Percentiles rank a stretch among this genome's conserved stretches.
Evolutionary conservation across 2,329 filamentous ascomycete species (phyloP).

Genomic region (Hymenoscyphus albidus): DNA sequence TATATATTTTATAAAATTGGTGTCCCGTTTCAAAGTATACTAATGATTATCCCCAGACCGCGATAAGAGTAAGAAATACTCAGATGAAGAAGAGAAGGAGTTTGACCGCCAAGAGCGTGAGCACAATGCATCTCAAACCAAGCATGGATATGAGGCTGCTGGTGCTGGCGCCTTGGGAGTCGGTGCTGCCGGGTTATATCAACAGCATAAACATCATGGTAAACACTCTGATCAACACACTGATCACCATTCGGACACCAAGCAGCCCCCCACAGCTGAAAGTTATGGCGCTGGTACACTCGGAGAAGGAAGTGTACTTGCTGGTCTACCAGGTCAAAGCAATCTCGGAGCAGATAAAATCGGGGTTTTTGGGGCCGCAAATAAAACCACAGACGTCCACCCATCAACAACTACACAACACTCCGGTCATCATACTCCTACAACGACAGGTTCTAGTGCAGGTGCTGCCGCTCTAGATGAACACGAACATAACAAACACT

Average conservation of each 20-base stretch:
- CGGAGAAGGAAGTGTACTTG: neutral
- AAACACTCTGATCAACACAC: conserved; percentile 19
- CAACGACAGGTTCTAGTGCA: neutral
- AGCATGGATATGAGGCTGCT: conserved; percentile 22
- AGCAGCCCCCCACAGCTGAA: neutral
- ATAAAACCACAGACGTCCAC: neutral
- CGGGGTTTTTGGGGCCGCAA: neutral
- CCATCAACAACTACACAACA: neutral
- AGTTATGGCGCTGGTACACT: neutral
- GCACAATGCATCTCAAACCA: conserved; percentile 20
- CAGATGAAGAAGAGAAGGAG: conserved; percentile 27
- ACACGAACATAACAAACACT: neutral
- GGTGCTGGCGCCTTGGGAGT: conserved; percentile 23
- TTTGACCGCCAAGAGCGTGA: conserved; percentile 29
- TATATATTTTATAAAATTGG: neutral
- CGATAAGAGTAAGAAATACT: conserved; percentile 30
- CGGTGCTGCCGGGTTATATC: conserved; percentile 16
- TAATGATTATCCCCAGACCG: conserved; percentile 19
- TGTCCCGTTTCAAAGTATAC: conserved; percentile 4
- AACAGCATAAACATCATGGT: conserved; percentile 16
- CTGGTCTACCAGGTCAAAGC: neutral
- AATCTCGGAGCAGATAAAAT: neutral
- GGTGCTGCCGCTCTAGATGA: neutral
- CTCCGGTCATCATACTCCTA: neutral
- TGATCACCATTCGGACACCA: neutral